Percentiles rank a stretch among this genome's conserved stretches.
Evolutionary conservation across 169 alveolate genomes (phyloP).

Genomic region (Cryptosporidium meleagridis): DNA sequence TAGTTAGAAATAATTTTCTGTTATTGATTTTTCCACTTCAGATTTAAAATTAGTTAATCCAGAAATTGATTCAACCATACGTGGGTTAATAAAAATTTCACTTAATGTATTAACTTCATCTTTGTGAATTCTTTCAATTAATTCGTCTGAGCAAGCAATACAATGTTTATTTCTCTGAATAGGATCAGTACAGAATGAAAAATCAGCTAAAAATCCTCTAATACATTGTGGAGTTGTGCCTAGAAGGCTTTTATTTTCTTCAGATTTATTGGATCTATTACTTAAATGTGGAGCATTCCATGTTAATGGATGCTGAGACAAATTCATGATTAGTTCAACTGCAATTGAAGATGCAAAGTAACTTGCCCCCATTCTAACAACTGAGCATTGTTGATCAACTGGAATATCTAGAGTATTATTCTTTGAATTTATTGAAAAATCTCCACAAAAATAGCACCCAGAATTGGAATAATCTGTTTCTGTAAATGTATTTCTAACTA

Average conservation of each 20-base stretch:
- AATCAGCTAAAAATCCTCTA: constrained; percentile 34
- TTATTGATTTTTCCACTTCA: not conserved
- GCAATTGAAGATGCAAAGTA: constrained; percentile 87
- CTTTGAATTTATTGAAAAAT: constrained; percentile 86
- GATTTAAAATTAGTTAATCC: constrained; percentile 29
- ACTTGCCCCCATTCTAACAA: constrained; percentile 89
- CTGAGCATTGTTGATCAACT: constrained; percentile 91
- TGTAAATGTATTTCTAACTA: constrained; percentile 86
- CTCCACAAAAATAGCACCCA: constrained; percentile 93
- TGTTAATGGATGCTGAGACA: constrained; percentile 83
- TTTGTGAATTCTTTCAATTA: constrained; percentile 5
- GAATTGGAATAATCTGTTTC: constrained; percentile 62
- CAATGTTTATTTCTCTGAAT: constrained; percentile 43
- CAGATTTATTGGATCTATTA: not conserved
- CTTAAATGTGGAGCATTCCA: constrained; percentile 81
- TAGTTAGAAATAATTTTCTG: not conserved
- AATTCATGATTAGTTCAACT: constrained; percentile 85
- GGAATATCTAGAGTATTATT: constrained; percentile 88
- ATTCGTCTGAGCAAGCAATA: constrained; percentile 42
- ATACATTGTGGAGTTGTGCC: constrained; percentile 64
- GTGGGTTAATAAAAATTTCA: constrained; percentile 31
- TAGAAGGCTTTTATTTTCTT: constrained; percentile 16
- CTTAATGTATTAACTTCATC: constrained; percentile 19
- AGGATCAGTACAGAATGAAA: constrained; percentile 9
- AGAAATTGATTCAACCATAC: constrained; percentile 23